Conservation (phyloP, 345 rosid genomes). For the Salix viminalis region DNA sequence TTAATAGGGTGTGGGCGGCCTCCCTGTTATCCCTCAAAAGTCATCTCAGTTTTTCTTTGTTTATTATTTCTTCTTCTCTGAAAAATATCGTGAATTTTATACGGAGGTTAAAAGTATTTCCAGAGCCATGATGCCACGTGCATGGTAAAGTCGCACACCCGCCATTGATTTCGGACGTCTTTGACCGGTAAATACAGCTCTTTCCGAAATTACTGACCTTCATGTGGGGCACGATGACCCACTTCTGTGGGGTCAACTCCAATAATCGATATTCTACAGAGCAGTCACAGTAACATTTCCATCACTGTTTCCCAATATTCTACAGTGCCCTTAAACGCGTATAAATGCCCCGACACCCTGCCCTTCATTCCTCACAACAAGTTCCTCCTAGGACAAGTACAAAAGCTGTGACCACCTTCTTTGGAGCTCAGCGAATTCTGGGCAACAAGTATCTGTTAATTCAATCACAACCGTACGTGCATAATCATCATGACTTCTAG, state of each 20-base stretch:
- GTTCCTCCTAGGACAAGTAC: conserved; percentile 1
- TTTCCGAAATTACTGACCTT: background rate
- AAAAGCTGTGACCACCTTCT: background rate
- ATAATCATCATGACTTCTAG: conserved; percentile 36
- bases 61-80: background rate
- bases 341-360: background rate
- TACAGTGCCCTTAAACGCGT: conserved; percentile 5
- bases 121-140: background rate
- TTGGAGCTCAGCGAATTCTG: background rate
- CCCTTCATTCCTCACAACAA: background rate
- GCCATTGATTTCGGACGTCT: background rate
- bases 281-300: too few species aligned
- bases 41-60: too few species aligned
- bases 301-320: background rate
- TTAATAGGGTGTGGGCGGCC: too few species aligned
- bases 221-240: background rate
- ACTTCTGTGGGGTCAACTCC: background rate
- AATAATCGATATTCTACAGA: background rate
- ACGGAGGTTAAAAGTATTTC: background rate
- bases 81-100: background rate
- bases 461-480: background rate
- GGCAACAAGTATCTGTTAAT: background rate
- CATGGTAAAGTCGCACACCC: background rate
- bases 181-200: background rate
- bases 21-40: too few species aligned